Evolutionary conservation across 2,329 filamentous ascomycete species (phyloP).

Genomic region (Sarocladiaceae sp.): DNA sequence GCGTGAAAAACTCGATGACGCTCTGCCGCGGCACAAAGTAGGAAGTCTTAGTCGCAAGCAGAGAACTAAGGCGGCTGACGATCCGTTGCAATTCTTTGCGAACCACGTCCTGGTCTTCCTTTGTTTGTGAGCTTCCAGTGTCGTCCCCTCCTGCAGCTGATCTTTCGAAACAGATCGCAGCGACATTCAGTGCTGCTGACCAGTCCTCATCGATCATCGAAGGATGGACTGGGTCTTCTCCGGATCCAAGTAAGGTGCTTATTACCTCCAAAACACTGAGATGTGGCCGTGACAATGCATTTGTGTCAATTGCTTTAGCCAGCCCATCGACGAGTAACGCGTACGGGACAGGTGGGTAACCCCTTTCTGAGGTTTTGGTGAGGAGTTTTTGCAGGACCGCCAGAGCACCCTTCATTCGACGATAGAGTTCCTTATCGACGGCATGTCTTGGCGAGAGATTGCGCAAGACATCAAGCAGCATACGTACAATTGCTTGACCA

Average conservation of each 20-base stretch:
- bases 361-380: slow-evolving; percentile 54
- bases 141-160: slow-evolving; percentile 11
- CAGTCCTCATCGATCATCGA: slow-evolving; percentile 64
- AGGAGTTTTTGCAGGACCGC: slow-evolving; percentile 60
- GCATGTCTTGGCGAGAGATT: slow-evolving; percentile 40
- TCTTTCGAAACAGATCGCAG: slow-evolving; percentile 45
- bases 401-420: slow-evolving; percentile 59
- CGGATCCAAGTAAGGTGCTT: slow-evolving; percentile 51
- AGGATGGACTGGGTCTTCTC: slow-evolving; percentile 46
- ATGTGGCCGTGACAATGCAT: slow-evolving; percentile 40
- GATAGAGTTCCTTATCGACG: slow-evolving; percentile 45
- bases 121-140: slow-evolving; percentile 16
- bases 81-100: slow-evolving; percentile 40
- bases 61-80: slow-evolving; percentile 43
- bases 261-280: slow-evolving; percentile 46
- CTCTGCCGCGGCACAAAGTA: slow-evolving; percentile 62
- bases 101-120: slow-evolving; percentile 26
- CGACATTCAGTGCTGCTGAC: slow-evolving; percentile 56
- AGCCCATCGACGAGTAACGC: slow-evolving; percentile 55
- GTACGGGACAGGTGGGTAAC: slow-evolving; percentile 57
- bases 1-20: slow-evolving; percentile 63
- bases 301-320: slow-evolving; percentile 42
- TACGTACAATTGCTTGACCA: slow-evolving; percentile 63
- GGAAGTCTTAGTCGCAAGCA: slow-evolving; percentile 37
- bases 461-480: slow-evolving; percentile 59